These are phyloP conservation scores for Trichomonascaceae sp. DNA, from an alignment of 1,139 yeast species.

Conservation along the genomic window DNA sequence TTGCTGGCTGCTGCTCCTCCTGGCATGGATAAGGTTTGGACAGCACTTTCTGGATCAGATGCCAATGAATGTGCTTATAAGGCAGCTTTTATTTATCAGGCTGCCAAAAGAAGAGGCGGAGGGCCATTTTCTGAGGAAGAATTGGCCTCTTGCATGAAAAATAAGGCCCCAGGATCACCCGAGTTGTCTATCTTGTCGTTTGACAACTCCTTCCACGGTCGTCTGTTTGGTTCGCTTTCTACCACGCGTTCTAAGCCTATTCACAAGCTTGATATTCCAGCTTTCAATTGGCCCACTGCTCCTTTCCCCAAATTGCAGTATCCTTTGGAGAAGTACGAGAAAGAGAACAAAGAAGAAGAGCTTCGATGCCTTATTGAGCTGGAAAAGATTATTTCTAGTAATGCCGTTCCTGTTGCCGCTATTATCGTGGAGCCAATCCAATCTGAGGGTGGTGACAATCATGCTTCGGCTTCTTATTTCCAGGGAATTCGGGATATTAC, in stretches of 20 bases:
- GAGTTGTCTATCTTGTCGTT: slow-evolving; percentile 68
- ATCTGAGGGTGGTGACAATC: slow-evolving; percentile 87
- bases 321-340: slow-evolving; percentile 55
- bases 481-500: slow-evolving; percentile 72
- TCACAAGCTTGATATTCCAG: slow-evolving; percentile 78
- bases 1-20: slow-evolving; percentile 26
- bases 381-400: slow-evolving; percentile 49
- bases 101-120: slow-evolving; percentile 48
- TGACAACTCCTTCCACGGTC: slow-evolving; percentile 74
- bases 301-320: slow-evolving; percentile 70
- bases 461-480: slow-evolving; percentile 68
- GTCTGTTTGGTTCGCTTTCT: slow-evolving; percentile 72
- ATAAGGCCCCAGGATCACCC: slow-evolving; percentile 67
- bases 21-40: slow-evolving; percentile 43
- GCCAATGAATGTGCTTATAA: slow-evolving; percentile 82
- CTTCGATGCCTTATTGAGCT: slow-evolving; percentile 55
- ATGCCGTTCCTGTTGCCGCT: slow-evolving; percentile 69
- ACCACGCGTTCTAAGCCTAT: slow-evolving; percentile 77
- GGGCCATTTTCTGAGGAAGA: slow-evolving; percentile 54
- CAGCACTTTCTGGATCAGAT: slow-evolving; percentile 76
- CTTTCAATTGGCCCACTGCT: slow-evolving; percentile 85
- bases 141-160: slow-evolving; percentile 54
- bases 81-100: slow-evolving; percentile 76
- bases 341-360: slow-evolving; percentile 58
- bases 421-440: slow-evolving; percentile 75